These are phyloP conservation scores for Sarocladium oryzae DNA, from an alignment of 2,329 filamentous ascomycete species.

Conservation along the genomic window DNA sequence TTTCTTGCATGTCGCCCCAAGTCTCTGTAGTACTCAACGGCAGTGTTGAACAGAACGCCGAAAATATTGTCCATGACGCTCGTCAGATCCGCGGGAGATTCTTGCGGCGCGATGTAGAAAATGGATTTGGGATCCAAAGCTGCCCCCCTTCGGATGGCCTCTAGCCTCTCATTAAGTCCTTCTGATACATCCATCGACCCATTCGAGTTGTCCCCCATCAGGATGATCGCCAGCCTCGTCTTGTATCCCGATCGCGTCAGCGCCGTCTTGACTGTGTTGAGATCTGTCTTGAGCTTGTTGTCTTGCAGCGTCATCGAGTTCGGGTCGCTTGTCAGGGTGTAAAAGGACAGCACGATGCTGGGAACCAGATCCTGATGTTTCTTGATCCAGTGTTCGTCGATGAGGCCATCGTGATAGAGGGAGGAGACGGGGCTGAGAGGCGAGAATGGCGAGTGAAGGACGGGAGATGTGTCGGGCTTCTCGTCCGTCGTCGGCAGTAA, in stretches of 20 bases:
- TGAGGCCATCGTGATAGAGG: slow-evolving; percentile 83
- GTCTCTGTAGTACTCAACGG: slow-evolving; percentile 88
- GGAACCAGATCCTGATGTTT: slow-evolving; percentile 87
- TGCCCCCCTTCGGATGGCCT: slow-evolving; percentile 71
- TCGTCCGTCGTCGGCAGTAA: slow-evolving; percentile 46
- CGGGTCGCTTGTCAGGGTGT: slow-evolving; percentile 65
- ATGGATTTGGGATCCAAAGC: slow-evolving; percentile 77
- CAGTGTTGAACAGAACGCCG: slow-evolving; percentile 62
- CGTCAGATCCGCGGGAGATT: slow-evolving; percentile 63
- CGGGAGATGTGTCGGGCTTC: slow-evolving; percentile 37
- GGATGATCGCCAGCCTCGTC: slow-evolving; percentile 66
- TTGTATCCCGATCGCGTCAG: slow-evolving; percentile 68
- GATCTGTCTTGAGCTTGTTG: slow-evolving; percentile 80
- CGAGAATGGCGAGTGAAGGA: slow-evolving; percentile 87
- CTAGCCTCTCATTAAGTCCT: slow-evolving; percentile 61
- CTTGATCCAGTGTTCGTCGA: slow-evolving; percentile 73
- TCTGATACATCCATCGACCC: slow-evolving; percentile 12
- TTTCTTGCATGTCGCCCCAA: slow-evolving; percentile 86
- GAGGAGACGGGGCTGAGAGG: slow-evolving; percentile 77
- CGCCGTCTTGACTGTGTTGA: slow-evolving; percentile 67
- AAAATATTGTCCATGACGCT: slow-evolving; percentile 70
- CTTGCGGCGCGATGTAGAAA: slow-evolving; percentile 74
- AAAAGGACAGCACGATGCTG: slow-evolving; percentile 74
- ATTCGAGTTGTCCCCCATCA: slow-evolving; percentile 24
- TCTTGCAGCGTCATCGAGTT: slow-evolving; percentile 74